These are phyloP conservation scores for Colletotrichum sp. DNA, from an alignment of 2,329 filamentous ascomycete species.

Conservation along the genomic window DNA sequence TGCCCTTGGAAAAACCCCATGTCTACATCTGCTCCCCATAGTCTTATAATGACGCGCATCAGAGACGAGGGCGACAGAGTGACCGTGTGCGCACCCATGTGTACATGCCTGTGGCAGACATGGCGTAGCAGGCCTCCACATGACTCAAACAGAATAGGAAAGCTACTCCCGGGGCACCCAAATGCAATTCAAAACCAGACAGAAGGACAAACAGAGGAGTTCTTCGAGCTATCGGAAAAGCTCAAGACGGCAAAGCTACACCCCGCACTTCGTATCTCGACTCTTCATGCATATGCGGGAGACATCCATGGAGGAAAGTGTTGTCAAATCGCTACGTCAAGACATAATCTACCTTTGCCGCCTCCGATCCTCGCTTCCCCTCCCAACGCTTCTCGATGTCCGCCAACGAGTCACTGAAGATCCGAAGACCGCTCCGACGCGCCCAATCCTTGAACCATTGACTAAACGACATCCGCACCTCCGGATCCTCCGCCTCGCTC, in stretches of 20 bases:
- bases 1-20: background rate
- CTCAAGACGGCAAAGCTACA: background rate
- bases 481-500: slow-evolving; percentile 36
- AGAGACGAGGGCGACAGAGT: background rate
- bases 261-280: background rate
- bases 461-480: slow-evolving; percentile 33
- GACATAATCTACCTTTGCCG: background rate
- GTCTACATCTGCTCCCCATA: background rate
- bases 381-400: slow-evolving; percentile 34
- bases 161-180: background rate
- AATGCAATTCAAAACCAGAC: background rate
- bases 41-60: background rate
- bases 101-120: background rate
- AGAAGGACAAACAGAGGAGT: background rate
- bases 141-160: background rate
- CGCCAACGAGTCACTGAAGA: slow-evolving; percentile 31
- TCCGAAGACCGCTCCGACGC: slow-evolving; percentile 33
- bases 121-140: background rate
- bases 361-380: slow-evolving; percentile 22
- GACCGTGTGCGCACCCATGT: background rate
- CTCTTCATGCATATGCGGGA: background rate
- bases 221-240: background rate
- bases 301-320: background rate
- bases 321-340: background rate
- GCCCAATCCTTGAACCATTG: slow-evolving; percentile 35